Evolutionary conservation across 305 asterid species (phyloP).

Genomic region (Rubia occidens): DNA sequence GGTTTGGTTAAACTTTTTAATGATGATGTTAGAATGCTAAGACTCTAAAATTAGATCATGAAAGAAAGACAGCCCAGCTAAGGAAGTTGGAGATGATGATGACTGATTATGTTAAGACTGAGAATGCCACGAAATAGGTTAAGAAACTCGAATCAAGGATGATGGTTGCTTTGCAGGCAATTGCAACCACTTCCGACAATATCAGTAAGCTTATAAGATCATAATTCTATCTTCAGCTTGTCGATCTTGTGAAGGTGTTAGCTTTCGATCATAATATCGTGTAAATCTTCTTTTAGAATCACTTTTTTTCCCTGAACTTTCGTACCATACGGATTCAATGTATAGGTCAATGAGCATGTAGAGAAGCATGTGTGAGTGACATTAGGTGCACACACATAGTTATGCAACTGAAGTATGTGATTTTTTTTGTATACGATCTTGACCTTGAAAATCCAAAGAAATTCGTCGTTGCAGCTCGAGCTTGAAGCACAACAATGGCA

Average conservation of each 20-base stretch:
- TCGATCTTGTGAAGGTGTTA: conserved; percentile 71
- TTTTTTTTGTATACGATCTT: conserved; percentile 47
- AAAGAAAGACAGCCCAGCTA: conserved; percentile 46
- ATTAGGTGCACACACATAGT: conserved; percentile 94
- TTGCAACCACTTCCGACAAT: conserved; percentile 70
- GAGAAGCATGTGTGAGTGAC: conserved; percentile 96
- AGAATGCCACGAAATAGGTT: conserved; percentile 85
- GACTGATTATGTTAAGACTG: conserved; percentile 74
- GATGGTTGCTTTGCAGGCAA: conserved; percentile 79
- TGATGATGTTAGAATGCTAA: conserved; percentile 51
- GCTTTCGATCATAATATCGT: conserved; percentile 14
- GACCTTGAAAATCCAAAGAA: conserved; percentile 84
- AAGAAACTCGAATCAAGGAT: conserved; percentile 88
- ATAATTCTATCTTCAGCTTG: conserved; percentile 77
- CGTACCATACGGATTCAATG: too few species aligned
- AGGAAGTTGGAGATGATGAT: conserved; percentile 85
- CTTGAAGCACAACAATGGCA: conserved; percentile 97
- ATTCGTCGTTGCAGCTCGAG: conserved; percentile 87
- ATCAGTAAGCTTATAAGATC: conserved; percentile 77
- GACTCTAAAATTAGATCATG: conserved; percentile 65
- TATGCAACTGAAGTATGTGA: conserved; percentile 80
- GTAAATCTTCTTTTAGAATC: background rate
- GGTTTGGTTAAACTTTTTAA: conserved; percentile 10
- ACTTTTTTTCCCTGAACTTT: background rate
- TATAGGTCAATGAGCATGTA: conserved; percentile 88